Percentiles rank a stretch among this genome's conserved stretches.
phyloP scores from a whole-genome alignment of 352 stramenopile genomes.

The Pythium periplocum region DNA sequence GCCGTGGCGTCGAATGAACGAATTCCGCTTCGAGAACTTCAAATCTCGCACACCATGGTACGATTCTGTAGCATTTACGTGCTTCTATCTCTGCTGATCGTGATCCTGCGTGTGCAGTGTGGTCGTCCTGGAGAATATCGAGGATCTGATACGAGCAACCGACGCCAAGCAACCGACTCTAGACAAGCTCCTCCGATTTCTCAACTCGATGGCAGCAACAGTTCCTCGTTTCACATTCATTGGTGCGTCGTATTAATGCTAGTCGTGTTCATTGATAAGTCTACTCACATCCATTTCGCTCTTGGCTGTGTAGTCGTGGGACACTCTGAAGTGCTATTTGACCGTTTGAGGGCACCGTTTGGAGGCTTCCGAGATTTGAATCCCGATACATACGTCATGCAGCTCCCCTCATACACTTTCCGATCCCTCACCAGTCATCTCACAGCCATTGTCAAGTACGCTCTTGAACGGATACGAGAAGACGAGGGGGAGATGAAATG shows the following conservation, averaged over 20 bases:
- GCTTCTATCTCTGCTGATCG: too few relatives aligned
- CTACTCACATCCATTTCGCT: too few relatives aligned
- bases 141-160: constrained; percentile 1
- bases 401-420: constrained; percentile 4
- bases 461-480: not conserved
- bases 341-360: constrained; percentile 9
- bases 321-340: constrained; percentile 4
- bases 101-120: constrained; percentile 1
- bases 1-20: too few relatives aligned
- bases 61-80: too few relatives aligned
- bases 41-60: too few relatives aligned
- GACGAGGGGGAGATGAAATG: too few relatives aligned
- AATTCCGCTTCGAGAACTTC: too few relatives aligned
- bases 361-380: constrained; percentile 3
- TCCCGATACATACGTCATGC: constrained; percentile 7
- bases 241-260: not conserved
- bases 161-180: constrained; percentile 7
- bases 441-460: not conserved
- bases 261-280: too few relatives aligned
- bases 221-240: constrained; percentile 5
- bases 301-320: constrained; percentile 6
- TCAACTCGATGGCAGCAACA: constrained; percentile 3
- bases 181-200: constrained; percentile 8
- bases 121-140: constrained; percentile 14
- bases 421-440: constrained; percentile 5